Evolutionary conservation across 1,284 basidiomycete species (phyloP).

Genomic region (Ganoderma sinense): DNA sequence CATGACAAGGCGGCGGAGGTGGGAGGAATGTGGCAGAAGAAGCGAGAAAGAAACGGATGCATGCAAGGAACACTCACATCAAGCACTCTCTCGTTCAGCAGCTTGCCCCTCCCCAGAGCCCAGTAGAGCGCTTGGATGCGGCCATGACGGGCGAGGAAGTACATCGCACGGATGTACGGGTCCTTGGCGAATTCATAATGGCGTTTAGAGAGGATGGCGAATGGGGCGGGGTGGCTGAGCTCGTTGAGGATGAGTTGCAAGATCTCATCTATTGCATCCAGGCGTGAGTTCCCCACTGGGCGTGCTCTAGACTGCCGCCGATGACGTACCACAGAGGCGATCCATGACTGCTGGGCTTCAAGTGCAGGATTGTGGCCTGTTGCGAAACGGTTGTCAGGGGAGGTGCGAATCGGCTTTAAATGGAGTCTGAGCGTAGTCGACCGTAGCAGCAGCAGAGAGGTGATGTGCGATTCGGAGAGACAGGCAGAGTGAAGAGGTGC

Average conservation of each 20-base stretch:
- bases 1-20: background rate
- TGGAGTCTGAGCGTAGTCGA: background rate
- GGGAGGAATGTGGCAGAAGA: slow-evolving; percentile 19
- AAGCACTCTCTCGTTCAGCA: slow-evolving; percentile 69
- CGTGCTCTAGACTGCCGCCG: background rate
- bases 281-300: slow-evolving; percentile 3
- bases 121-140: slow-evolving; percentile 71
- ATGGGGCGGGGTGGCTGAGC: slow-evolving; percentile 65
- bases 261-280: slow-evolving; percentile 55
- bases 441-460: slow-evolving; percentile 13
- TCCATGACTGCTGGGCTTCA: slow-evolving; percentile 51
- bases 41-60: slow-evolving; percentile 27
- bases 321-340: slow-evolving; percentile 65
- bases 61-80: slow-evolving; percentile 59
- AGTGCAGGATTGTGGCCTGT: slow-evolving; percentile 3
- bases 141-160: slow-evolving; percentile 78
- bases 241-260: slow-evolving; percentile 77
- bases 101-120: slow-evolving; percentile 71
- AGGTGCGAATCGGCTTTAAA: slow-evolving; percentile 17
- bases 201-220: slow-evolving; percentile 64
- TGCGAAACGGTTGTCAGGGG: slow-evolving; percentile 11
- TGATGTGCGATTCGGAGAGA: slow-evolving; percentile 6
- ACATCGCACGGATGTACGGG: slow-evolving; percentile 76
- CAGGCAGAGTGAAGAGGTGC: slow-evolving; percentile 6
- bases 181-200: slow-evolving; percentile 71